Base-by-base conservation (phyloP, 495 filamentous ascomycete species). In the Penicillium bialowiezense region DNA sequence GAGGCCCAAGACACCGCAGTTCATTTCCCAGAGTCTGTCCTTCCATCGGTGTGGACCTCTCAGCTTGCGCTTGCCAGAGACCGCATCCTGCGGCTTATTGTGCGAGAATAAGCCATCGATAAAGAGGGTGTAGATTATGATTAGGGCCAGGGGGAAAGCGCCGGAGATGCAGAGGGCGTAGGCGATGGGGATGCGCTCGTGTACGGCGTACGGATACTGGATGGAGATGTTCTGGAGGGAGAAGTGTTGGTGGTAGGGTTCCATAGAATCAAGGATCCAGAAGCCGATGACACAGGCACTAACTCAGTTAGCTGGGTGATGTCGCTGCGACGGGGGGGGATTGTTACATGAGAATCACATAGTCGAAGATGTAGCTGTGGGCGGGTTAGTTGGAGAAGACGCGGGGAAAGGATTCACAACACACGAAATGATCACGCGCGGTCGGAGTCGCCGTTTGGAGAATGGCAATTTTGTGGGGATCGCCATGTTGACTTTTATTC, bases 11-110 rank as follows among this genome's bases (percentile, higher is more conserved):
- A 88, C 81, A 6, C 89, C 90, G 42, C 81, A 87, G 52, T 93
- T 90, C 60, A 91, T 73, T 65, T 95, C 87, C 89, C 89, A 93
- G 12, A 95, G 64, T 14, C 78, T 65, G 54, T 81, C 78, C 59
- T 81, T 81, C 58, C 72, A 73, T 44, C 88, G 82, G 52, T 89
- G 83, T 56, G 79, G 79, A 61, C 88, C 87, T 10, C 81, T 78
- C 52, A 90, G 58, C 24, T 74, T 77, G 43, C 76, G 63, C 48
- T 71, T 70, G 17, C 73, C 71, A 4, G 68, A 60, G 9, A 43
- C 50, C 24, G 64, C 50, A 34, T 70, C 56, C 23, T 58, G 52
- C 7, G 77, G 63, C 69, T 83, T 71, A 67, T 88, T 43, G 75
- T 90, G 70, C 55, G 85, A 75, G 67, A 80, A 74, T 63, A 87